Base-by-base conservation (phyloP, 1,139 yeast genomes). In the Saccharomyces hybrid region DNA sequence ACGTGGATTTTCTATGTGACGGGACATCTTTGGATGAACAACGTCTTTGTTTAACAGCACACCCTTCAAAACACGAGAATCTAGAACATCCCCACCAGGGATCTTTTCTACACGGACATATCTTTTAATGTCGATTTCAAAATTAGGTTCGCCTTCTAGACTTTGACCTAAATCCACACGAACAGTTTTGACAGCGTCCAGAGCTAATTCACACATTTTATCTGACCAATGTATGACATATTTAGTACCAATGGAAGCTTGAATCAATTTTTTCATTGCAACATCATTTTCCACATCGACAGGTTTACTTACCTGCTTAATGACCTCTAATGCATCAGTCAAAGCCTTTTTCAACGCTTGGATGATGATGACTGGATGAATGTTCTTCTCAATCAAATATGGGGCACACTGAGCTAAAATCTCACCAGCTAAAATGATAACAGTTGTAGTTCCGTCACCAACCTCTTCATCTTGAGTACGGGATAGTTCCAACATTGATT, bases 401-500 rank as follows among this genome's bases (percentile, higher is more conserved):
- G 97, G 97, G 72, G 87, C 90, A 41, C 97, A 84, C 73, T 91
- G 98, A 2, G 98, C 97, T 61, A 93, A 78, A 58, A 93, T 89
- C 71, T 93, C 99, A 57, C 99, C 99, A 6, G 99, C 98, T 61
- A 91, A 76, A 55, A 87, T 87, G 66, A 93, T 91, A 54, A 93
- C 99, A 8, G 97, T 86, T 41, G 99, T 93, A 57, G 99, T 93
- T 59, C 99, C 99, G 70, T 93, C 99, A 53, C 99, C 99, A 58
- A 93, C 98, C 75, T 95, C 99, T 73, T 95, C 99, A 70, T 95
- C 99, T 75, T 93, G 99, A 7, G 99, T 91, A 75, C 99, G 82
- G 65, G 95, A 85, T 63, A 95, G 80, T 74, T 95, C 99, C 69
- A 95, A 88, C 98, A 95, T 95, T 34, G 96, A 87, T 74, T 95